Percentiles rank a stretch among this genome's conserved stretches.
Conservation (phyloP, 2,329 filamentous ascomycete species). For the Amauroascus verrucosus region DNA sequence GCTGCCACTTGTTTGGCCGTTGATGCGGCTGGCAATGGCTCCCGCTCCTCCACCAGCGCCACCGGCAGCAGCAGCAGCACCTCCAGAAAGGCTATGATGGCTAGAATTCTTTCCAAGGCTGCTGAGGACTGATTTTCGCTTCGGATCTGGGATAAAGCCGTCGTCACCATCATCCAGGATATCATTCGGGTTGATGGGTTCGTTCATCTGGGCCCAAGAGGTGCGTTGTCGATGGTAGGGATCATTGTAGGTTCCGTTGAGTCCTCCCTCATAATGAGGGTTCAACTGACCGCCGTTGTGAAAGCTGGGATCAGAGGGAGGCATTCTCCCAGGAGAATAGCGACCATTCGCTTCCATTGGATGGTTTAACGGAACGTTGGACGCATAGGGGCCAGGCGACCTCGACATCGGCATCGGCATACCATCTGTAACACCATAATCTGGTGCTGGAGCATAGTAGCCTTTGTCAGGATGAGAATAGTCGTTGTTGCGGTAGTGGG, state of each 20-base stretch:
- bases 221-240: slow-evolving; percentile 54
- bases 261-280: slow-evolving; percentile 21
- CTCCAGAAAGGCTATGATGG: slow-evolving; percentile 32
- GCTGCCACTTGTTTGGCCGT: slow-evolving; percentile 27
- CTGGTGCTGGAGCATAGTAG: background rate
- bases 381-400: background rate
- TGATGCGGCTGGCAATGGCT: slow-evolving; percentile 33
- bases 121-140: slow-evolving; percentile 52
- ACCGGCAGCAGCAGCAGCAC: slow-evolving; percentile 32
- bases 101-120: slow-evolving; percentile 35
- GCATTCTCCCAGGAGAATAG: background rate
- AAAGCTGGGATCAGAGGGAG: background rate
- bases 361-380: background rate
- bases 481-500: background rate
- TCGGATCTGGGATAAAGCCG: slow-evolving; percentile 49
- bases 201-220: slow-evolving; percentile 42
- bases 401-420: background rate
- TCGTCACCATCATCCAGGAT: slow-evolving; percentile 86
- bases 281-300: background rate
- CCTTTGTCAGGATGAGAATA: background rate
- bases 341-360: background rate
- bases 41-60: slow-evolving; percentile 35
- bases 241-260: slow-evolving; percentile 44
- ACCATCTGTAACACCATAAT: background rate
- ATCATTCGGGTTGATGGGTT: slow-evolving; percentile 60